These are phyloP conservation scores for Aschersonia sp. DNA, from an alignment of 2,329 filamentous ascomycete species.

Conservation along the genomic window DNA sequence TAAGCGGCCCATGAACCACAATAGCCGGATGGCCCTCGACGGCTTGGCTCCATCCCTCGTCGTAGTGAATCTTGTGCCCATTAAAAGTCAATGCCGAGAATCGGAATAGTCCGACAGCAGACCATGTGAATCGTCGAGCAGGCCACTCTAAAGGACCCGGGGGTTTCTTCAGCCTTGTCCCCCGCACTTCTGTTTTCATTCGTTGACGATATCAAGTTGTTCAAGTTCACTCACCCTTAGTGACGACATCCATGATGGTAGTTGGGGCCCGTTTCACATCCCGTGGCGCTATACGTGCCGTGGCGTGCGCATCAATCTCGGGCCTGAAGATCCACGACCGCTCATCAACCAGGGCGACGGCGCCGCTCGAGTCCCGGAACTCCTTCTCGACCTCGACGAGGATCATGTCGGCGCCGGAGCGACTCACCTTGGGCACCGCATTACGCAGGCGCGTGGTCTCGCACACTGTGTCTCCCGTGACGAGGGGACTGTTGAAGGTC, in stretches of 20 bases:
- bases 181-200: too few relatives aligned
- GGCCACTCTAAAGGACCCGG: too few relatives aligned
- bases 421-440: slow-evolving; percentile 38
- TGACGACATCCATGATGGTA: slow-evolving; percentile 8
- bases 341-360: slow-evolving; percentile 35
- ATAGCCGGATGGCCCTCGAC: slow-evolving; percentile 56
- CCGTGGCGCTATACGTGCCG: slow-evolving; percentile 8
- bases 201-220: too few relatives aligned
- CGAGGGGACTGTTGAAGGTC: slow-evolving; percentile 25
- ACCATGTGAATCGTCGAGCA: slow-evolving; percentile 22
- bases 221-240: neutral
- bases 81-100: slow-evolving; percentile 82
- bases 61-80: slow-evolving; percentile 73
- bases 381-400: slow-evolving; percentile 50
- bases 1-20: slow-evolving; percentile 71
- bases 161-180: slow-evolving; percentile 4
- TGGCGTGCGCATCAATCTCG: slow-evolving; percentile 11
- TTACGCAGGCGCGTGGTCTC: slow-evolving; percentile 42
- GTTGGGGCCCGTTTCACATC: slow-evolving; percentile 11
- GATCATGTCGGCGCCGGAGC: slow-evolving; percentile 44
- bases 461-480: slow-evolving; percentile 38
- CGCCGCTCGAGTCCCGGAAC: slow-evolving; percentile 33
- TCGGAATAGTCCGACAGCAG: slow-evolving; percentile 48
- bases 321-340: slow-evolving; percentile 35
- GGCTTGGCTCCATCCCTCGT: slow-evolving; percentile 46